phyloP scores from a whole-genome alignment of 306 rosid genomes.

The Sesbania bispinosa region DNA sequence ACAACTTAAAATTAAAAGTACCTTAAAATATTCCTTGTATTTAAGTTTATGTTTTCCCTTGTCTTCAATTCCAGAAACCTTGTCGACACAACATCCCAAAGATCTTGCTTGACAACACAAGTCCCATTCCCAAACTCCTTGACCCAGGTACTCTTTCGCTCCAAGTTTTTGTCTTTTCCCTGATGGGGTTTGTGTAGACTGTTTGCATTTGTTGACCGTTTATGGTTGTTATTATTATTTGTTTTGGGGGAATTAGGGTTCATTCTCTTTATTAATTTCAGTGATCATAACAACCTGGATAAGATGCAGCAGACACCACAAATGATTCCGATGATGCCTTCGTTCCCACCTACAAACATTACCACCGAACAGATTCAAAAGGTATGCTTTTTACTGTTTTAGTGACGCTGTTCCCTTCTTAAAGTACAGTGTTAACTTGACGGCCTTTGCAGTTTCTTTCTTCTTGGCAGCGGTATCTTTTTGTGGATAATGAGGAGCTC shows the following conservation, averaged over 20 bases:
- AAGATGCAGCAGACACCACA: constrained; percentile 92
- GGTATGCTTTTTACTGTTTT: constrained; percentile 33
- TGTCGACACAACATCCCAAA: no score
- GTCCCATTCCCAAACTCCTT: no score
- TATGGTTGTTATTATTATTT: background rate
- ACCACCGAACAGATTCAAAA: constrained; percentile 99
- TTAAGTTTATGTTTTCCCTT: no score
- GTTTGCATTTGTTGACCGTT: background rate
- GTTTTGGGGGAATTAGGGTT: constrained; percentile 58
- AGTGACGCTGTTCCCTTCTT: background rate
- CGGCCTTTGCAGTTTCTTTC: no score
- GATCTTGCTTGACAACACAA: no score
- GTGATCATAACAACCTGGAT: constrained; percentile 1
- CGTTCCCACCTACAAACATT: constrained; percentile 73
- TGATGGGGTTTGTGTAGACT: background rate
- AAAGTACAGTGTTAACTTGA: background rate
- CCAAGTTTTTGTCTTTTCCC: background rate
- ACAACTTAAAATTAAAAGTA: no score
- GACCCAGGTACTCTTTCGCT: background rate
- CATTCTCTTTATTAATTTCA: background rate
- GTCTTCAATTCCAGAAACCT: no score
- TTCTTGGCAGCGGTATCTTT: no score
- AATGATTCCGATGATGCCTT: constrained; percentile 92
- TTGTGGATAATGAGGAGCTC: no score
- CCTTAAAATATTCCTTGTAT: no score